These are phyloP conservation scores for Senecio squalidus DNA, from an alignment of 140 eudicot genomes.

Conservation along the genomic window DNA sequence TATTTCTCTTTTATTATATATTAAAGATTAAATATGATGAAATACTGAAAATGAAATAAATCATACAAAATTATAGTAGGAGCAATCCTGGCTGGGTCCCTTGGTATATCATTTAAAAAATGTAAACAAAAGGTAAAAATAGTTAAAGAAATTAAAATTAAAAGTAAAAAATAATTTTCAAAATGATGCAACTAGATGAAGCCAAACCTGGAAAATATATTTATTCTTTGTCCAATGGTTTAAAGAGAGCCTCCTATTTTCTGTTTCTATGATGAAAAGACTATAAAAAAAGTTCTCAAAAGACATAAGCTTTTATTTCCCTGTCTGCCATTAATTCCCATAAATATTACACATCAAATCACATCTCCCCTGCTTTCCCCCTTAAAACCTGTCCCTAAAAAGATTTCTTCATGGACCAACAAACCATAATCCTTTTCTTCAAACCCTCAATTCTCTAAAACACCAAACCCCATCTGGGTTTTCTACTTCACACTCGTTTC, in stretches of 20 bases:
- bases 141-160: neutral
- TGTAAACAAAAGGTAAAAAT: too few species aligned
- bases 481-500: conserved; percentile 4
- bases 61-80: too few species aligned
- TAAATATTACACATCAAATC: conserved; percentile 53
- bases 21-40: too few species aligned
- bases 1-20: too few species aligned
- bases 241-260: conserved; percentile 19
- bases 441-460: too few species aligned
- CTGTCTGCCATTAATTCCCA: conserved; percentile 85
- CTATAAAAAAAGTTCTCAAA: conserved; percentile 48
- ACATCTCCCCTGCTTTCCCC: conserved; percentile 25
- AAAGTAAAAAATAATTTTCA: neutral
- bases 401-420: conserved; percentile 13
- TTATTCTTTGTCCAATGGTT: conserved; percentile 12
- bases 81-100: too few species aligned
- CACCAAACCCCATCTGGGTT: conserved; percentile 21
- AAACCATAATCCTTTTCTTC: neutral
- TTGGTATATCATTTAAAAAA: too few species aligned
- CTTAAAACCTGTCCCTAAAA: conserved; percentile 21
- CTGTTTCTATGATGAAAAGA: conserved; percentile 39
- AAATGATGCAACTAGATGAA: too few species aligned
- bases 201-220: neutral
- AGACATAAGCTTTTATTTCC: conserved; percentile 57
- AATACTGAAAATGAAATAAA: too few species aligned